Percentiles rank a stretch among this genome's conserved stretches.
These are phyloP conservation scores for Russula foetens DNA, from an alignment of 768 basidiomycete species.

Conservation along the genomic window DNA sequence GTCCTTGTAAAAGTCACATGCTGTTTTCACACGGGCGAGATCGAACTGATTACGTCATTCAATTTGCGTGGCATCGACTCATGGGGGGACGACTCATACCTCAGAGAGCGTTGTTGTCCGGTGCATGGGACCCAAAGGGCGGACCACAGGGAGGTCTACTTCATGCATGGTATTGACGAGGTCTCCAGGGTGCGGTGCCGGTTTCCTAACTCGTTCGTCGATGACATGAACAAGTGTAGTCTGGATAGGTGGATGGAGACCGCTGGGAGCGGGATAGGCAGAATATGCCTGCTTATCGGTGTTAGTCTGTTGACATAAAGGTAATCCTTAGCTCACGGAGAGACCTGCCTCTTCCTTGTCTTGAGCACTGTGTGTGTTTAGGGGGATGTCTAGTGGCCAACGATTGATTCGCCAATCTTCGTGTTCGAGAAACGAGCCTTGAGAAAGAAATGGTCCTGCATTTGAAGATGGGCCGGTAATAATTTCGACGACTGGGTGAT, in stretches of 20 bases:
- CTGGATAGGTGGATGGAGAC: too few relatives aligned
- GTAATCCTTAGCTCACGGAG: not conserved
- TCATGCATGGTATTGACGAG: not conserved
- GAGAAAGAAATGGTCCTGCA: not conserved
- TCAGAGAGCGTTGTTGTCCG: too few relatives aligned
- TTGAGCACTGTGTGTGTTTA: not conserved
- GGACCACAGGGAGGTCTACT: too few relatives aligned
- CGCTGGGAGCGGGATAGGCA: too few relatives aligned
- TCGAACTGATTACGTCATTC: not conserved
- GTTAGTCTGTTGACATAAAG: not conserved
- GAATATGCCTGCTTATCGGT: not conserved
- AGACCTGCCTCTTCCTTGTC: not conserved
- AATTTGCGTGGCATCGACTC: too few relatives aligned
- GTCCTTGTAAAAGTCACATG: too few relatives aligned
- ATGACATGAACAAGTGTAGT: not conserved
- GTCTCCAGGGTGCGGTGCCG: not conserved
- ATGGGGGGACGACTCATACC: not conserved
- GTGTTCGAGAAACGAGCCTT: not conserved
- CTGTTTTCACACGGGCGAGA: too few relatives aligned
- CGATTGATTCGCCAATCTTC: too few relatives aligned
- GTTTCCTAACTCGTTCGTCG: not conserved
- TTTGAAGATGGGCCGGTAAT: not conserved
- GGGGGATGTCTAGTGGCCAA: not conserved
- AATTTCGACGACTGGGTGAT: not conserved
- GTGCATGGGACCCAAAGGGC: not conserved